Percentiles rank a stretch among this genome's conserved stretches.
Evolutionary conservation across 371 early-diverging fungal species (phyloP).

Genomic region (Coemansia sp.): DNA sequence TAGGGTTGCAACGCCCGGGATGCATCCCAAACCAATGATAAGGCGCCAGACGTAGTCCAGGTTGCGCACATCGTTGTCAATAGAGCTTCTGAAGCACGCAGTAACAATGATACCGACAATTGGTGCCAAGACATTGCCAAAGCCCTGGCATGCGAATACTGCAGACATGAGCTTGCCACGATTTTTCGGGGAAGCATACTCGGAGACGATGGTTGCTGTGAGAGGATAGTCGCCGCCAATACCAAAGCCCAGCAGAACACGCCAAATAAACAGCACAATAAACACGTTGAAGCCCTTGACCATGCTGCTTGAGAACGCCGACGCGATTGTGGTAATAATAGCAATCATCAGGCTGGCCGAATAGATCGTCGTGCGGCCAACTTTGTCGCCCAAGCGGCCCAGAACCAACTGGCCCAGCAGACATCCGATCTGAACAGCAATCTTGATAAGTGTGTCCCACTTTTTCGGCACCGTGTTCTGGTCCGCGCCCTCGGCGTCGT

Average conservation of each 20-base stretch:
- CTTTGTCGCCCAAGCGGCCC: conserved; percentile 79
- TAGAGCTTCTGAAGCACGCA: conserved; percentile 65
- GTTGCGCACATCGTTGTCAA: conserved; percentile 61
- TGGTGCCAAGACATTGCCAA: conserved; percentile 79
- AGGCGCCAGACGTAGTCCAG: conserved; percentile 90
- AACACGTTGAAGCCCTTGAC: conserved; percentile 69
- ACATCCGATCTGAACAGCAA: conserved; percentile 77
- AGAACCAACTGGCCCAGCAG: conserved; percentile 74
- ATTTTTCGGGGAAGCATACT: conserved; percentile 72
- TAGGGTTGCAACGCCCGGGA: conserved; percentile 80
- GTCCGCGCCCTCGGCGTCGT: conserved; percentile 42
- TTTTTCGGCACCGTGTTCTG: conserved; percentile 59
- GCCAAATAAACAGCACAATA: conserved; percentile 76
- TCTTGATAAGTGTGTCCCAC: conserved; percentile 76
- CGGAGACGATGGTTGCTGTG: conserved; percentile 84
- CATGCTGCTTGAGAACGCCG: conserved; percentile 72
- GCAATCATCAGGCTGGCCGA: conserved; percentile 82
- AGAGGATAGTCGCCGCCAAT: conserved; percentile 86
- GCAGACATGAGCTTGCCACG: conserved; percentile 81
- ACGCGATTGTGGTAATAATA: conserved; percentile 73
- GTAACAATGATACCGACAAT: conserved; percentile 62
- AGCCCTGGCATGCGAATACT: conserved; percentile 90
- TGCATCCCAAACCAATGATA: conserved; percentile 71
- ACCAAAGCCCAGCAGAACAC: conserved; percentile 80
- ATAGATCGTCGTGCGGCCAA: conserved; percentile 82